Evolutionary conservation across 495 filamentous ascomycete species (phyloP), one percentile per base, ranked within the genome.

Genomic region (Xylaria palmicola): DNA sequence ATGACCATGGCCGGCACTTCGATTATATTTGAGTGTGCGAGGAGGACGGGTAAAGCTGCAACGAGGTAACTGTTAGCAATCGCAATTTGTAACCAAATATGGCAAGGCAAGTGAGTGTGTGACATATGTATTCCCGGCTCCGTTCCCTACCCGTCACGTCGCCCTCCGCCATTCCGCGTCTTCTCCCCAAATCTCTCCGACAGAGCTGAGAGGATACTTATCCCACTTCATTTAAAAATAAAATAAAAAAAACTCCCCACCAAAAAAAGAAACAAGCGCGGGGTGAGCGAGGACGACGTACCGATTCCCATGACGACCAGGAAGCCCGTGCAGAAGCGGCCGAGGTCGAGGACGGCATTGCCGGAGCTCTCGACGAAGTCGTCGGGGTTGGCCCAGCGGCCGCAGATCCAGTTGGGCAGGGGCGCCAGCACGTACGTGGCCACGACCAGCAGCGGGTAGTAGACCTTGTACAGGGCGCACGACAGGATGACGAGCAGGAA

Each of bases 401-500:
- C 80, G 74, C 94, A 97, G 70, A 97, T 88, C 87, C 90, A 96
- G 84, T 98, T 97, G 45, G 94, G 94, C 39, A 98, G 77, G 6
- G 94, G 95, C 55, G 94, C 94, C 68, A 98, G 70, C 60, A 96
- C 84, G 78, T 97, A 98, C 61, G 94, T 98, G 65, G 87, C 95
- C 52, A 98, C 94, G 57, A 98, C 94, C 44, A 97, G 83, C 62
- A 98, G 82, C 27, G 94, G 90, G 68, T 93, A 90, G 85, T 95
- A 98, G 72, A 91, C 90, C 60, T 91, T 81, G 81, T 87, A 98
- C 53, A 98, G 88, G 30, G 95, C 94, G 69, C 92, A 94, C 62
- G 92, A 97, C 70, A 98, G 90, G 77, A 98, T 98, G 44, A 98
- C 93, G 62, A 98, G 92, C 69, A 98, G 91, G 84, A 98, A 98